These are phyloP conservation scores for Solanum sparsipilum DNA, from an alignment of 257 asterid genomes.

Conservation along the genomic window DNA sequence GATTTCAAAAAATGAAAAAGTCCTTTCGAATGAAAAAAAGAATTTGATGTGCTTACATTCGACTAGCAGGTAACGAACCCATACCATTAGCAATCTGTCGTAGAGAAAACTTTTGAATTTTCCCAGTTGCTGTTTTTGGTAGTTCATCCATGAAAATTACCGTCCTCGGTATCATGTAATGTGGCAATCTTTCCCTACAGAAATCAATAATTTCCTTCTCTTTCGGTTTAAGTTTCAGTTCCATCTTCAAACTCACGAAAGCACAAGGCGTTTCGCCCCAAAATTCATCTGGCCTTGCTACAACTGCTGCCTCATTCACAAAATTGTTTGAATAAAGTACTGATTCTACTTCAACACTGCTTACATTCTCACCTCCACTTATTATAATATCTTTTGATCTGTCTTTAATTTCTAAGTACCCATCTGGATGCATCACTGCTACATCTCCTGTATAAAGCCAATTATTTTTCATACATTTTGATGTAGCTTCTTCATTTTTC, in stretches of 20 bases:
- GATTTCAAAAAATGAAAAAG: not conserved
- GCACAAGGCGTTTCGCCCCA: conserved; percentile 96
- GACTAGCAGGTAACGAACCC: conserved; percentile 24
- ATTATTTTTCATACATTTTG: conserved; percentile 36
- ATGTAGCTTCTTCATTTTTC: conserved; percentile 42
- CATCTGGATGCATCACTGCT: conserved; percentile 67
- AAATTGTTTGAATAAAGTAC: conserved; percentile 46
- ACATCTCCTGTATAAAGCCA: conserved; percentile 80
- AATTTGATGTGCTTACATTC: conserved; percentile 13
- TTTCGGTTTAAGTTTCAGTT: conserved; percentile 9
- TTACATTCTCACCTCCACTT: conserved; percentile 68
- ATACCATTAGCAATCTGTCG: conserved; percentile 36
- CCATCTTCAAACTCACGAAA: conserved; percentile 41
- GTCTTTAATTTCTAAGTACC: conserved; percentile 65
- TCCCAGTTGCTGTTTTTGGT: conserved; percentile 65
- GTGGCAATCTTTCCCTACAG: conserved; percentile 50
- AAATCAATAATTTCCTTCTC: conserved; percentile 41
- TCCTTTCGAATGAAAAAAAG: not conserved
- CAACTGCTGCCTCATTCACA: conserved; percentile 80
- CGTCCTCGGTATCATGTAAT: conserved; percentile 68
- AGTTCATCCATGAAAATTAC: conserved; percentile 59
- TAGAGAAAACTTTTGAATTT: conserved; percentile 44
- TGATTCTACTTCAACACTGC: conserved; percentile 78
- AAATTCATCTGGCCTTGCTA: conserved; percentile 59
- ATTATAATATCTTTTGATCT: conserved; percentile 63